phyloP scores from a whole-genome alignment of 805 yeast genomes.

The Isabelozyma rhagii region DNA sequence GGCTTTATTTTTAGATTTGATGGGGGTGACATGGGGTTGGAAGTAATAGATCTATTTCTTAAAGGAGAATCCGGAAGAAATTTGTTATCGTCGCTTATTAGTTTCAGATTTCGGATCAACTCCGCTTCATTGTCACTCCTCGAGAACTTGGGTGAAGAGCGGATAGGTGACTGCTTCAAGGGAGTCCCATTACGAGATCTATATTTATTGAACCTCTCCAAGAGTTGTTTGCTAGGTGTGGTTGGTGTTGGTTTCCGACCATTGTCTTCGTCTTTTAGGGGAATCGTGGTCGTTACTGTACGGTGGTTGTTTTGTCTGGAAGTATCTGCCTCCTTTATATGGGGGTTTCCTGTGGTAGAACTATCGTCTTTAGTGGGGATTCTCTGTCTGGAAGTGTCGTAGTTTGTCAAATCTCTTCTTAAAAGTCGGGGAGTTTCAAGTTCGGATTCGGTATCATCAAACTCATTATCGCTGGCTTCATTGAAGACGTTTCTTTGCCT shows the following conservation, averaged over 20 bases:
- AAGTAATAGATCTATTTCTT: too few relatives aligned
- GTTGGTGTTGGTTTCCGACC: neutral
- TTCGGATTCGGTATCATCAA: neutral
- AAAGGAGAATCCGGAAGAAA: conserved; percentile 14
- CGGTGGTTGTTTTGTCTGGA: too few relatives aligned
- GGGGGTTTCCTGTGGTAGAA: neutral
- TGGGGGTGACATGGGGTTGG: conserved; percentile 14
- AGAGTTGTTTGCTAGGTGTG: conserved; percentile 2
- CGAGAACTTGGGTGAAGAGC: neutral
- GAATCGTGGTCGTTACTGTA: neutral
- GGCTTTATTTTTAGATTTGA: conserved; percentile 16
- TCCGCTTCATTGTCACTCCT: conserved; percentile 6
- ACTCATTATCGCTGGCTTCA: neutral
- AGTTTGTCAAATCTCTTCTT: neutral
- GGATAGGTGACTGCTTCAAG: conserved; percentile 8
- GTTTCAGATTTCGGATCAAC: conserved; percentile 12
- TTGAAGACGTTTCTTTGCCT: neutral
- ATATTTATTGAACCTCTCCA: conserved; percentile 6
- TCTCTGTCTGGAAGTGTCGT: neutral
- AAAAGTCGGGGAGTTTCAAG: neutral
- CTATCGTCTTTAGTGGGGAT: too few relatives aligned
- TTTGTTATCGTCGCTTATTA: conserved; percentile 22
- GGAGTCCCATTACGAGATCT: conserved; percentile 18
- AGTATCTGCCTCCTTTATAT: too few relatives aligned
- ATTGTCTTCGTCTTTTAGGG: neutral